Percentiles rank a stretch among this genome's conserved stretches.
phyloP scores from a whole-genome alignment of 228 moss, liverwort and hornwort genomes.

The Sphagnum fallax region DNA sequence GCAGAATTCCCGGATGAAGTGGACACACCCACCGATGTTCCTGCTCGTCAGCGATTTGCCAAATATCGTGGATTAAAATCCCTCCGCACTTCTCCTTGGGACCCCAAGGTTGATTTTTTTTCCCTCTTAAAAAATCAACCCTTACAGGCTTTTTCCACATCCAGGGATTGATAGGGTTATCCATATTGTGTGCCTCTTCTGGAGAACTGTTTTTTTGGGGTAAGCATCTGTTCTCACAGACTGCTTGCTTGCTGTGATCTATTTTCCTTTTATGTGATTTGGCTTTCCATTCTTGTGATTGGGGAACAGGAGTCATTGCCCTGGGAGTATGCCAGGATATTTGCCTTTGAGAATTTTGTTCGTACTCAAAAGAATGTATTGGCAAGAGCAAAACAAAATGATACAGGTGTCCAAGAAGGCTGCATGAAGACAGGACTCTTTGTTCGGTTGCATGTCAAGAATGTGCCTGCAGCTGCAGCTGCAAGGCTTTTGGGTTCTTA shows the following conservation, averaged over 20 bases:
- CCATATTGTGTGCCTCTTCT: neutral
- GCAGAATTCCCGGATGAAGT: constrained; percentile 98
- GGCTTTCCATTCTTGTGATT: no score
- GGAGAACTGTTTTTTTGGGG: no score
- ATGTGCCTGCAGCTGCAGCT: constrained; percentile 48
- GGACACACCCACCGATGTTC: constrained; percentile 72
- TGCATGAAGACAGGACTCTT: constrained; percentile 51
- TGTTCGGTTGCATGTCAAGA: constrained; percentile 66
- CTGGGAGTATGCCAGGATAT: constrained; percentile 80
- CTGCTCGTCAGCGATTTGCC: constrained; percentile 83
- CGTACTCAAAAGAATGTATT: constrained; percentile 83
- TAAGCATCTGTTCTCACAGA: neutral
- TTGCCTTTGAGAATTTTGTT: constrained; percentile 79
- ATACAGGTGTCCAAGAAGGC: constrained; percentile 42
- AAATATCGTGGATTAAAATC: constrained; percentile 96
- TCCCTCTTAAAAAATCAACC: neutral
- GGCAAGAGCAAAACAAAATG: constrained; percentile 48
- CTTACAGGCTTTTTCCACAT: neutral
- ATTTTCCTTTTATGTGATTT: no score
- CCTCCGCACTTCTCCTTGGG: constrained; percentile 94
- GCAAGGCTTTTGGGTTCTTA: constrained; percentile 39
- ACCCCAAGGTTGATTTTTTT: constrained; percentile 60
- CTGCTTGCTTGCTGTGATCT: neutral
- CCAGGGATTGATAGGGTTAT: neutral
- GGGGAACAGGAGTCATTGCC: constrained; percentile 75